These are phyloP conservation scores for Lachnellula occidentalis DNA, from an alignment of 2,329 filamentous ascomycete genomes.

Conservation along the genomic window DNA sequence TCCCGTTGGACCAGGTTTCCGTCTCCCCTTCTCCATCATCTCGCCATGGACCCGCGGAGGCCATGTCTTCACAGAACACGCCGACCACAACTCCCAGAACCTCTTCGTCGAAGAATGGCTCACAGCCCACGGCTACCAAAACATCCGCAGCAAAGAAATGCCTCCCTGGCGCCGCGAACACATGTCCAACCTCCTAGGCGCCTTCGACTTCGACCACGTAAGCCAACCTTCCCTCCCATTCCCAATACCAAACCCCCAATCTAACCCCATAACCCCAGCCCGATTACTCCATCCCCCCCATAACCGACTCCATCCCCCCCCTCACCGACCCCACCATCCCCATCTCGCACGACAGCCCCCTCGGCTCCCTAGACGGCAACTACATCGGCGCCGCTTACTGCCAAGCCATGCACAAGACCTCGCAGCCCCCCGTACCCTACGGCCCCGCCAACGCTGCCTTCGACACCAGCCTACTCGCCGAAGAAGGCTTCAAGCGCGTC, in stretches of 20 bases:
- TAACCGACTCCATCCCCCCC: constrained; percentile 34
- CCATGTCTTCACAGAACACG: constrained; percentile 48
- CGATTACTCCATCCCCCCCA: constrained; percentile 41
- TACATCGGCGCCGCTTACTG: constrained; percentile 43
- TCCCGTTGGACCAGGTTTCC: constrained; percentile 41
- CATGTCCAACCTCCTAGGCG: constrained; percentile 43
- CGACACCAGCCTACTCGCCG: constrained; percentile 36
- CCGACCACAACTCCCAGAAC: constrained; percentile 51
- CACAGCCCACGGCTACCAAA: constrained; percentile 27
- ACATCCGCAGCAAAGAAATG: constrained; percentile 36
- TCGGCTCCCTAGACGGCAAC: constrained; percentile 31
- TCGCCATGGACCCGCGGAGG: constrained; percentile 50
- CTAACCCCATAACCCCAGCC: constrained; percentile 28
- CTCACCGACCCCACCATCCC: background rate
- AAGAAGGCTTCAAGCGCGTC: constrained; percentile 47
- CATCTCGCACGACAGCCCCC: background rate
- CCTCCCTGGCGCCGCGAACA: constrained; percentile 40
- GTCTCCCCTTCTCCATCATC: constrained; percentile 49
- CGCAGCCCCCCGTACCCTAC: constrained; percentile 44
- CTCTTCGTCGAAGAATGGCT: constrained; percentile 34
- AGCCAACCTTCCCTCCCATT: constrained; percentile 26
- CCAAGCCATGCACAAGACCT: constrained; percentile 33
- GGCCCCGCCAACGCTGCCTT: constrained; percentile 31
- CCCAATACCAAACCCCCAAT: constrained; percentile 7
- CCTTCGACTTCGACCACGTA: constrained; percentile 35